phyloP scores from a whole-genome alignment of 805 yeast genomes.

The Dipodascopsis tothii region DNA sequence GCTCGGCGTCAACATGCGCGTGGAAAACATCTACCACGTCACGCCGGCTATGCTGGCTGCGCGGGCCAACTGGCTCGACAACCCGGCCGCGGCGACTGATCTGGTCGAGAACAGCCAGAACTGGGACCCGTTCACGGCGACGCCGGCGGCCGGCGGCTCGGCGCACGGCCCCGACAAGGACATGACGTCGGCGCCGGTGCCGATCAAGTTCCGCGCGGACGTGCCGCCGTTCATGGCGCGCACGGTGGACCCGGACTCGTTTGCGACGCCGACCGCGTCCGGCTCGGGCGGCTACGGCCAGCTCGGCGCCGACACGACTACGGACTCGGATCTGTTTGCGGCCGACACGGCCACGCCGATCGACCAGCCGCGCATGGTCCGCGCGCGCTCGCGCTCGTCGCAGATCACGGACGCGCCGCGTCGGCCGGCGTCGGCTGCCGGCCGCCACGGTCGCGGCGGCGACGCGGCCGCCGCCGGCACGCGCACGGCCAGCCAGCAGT shows the following conservation, averaged over 20 bases:
- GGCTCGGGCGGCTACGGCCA: neutral
- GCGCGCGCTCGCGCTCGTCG: neutral
- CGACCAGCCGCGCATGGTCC: neutral
- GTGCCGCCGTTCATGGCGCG: no score
- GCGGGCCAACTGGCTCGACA: conserved; percentile 19
- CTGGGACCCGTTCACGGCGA: conserved; percentile 16
- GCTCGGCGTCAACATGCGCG: conserved; percentile 52
- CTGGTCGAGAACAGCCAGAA: conserved; percentile 14
- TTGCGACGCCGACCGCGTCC: neutral
- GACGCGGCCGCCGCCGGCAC: neutral
- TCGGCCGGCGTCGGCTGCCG: neutral
- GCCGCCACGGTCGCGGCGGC: conserved; percentile 1
- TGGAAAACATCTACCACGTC: conserved; percentile 34
- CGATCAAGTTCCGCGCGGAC: no score
- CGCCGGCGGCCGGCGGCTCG: conserved; percentile 13
- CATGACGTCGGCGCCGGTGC: neutral
- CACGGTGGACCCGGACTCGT: neutral
- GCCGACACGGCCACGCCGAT: neutral
- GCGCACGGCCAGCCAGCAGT: conserved; percentile 1
- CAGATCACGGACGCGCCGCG: neutral
- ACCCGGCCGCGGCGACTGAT: conserved; percentile 2
- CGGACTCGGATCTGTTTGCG: neutral
- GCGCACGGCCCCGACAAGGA: conserved; percentile 3
- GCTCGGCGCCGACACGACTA: neutral
- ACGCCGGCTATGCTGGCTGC: conserved; percentile 20